phyloP scores from a whole-genome alignment of 2,329 filamentous ascomycete genomes.

The Thielaviopsis ethacetica region DNA sequence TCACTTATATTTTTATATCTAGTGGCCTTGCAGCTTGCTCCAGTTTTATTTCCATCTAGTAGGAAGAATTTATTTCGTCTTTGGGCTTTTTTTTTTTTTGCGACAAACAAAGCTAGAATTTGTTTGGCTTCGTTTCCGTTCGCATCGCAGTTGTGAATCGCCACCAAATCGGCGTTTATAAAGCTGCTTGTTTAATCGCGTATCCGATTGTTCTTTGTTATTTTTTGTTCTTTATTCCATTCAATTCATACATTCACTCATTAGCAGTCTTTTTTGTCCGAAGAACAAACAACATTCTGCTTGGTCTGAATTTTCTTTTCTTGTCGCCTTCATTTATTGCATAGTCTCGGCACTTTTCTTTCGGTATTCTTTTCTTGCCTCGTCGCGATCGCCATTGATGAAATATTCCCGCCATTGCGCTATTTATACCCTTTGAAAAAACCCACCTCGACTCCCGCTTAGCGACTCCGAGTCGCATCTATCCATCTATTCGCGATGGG shows the following conservation, averaged over 20 bases:
- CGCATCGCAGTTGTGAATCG: not conserved
- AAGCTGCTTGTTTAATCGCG: not conserved
- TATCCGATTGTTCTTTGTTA: not conserved
- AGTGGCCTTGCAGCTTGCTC: not conserved
- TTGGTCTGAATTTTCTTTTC: not conserved
- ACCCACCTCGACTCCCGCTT: not conserved
- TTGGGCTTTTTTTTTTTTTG: not conserved
- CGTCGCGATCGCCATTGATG: not conserved
- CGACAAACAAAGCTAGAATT: not conserved
- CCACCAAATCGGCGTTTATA: not conserved
- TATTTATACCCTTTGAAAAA: not conserved
- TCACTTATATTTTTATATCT: too few relatives aligned
- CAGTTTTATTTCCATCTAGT: not conserved
- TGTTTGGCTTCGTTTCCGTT: not conserved
- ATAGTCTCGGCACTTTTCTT: not conserved
- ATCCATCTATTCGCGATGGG: conserved; percentile 45
- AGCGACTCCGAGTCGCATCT: conserved; percentile 2
- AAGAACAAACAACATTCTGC: not conserved
- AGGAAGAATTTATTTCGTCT: not conserved
- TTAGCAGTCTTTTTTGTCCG: not conserved
- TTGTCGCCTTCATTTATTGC: not conserved
- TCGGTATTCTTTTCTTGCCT: not conserved
- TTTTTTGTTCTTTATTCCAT: not conserved
- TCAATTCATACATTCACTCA: not conserved
- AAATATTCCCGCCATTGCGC: not conserved